Percentiles rank a stretch among this genome's conserved stretches.
phyloP scores from a whole-genome alignment of 495 filamentous ascomycete genomes.

The Aspergillus cristatus region DNA sequence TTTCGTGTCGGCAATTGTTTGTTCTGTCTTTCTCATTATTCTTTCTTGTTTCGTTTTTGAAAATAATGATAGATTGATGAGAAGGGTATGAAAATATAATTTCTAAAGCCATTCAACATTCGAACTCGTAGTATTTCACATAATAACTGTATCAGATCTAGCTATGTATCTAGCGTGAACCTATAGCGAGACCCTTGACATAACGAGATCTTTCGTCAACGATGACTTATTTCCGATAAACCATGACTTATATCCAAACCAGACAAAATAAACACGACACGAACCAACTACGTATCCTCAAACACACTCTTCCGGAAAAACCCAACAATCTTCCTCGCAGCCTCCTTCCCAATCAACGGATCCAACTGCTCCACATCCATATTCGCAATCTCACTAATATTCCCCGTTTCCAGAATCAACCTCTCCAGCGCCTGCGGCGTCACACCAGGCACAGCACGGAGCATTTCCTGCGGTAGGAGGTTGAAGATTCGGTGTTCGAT shows the following conservation, averaged over 20 bases:
- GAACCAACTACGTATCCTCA: constrained; percentile 27
- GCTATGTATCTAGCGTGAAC: too few relatives aligned
- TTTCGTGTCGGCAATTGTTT: constrained; percentile 25
- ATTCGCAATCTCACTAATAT: constrained; percentile 77
- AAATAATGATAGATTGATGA: constrained; percentile 35
- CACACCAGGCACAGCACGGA: constrained; percentile 78
- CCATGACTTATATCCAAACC: neutral
- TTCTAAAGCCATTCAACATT: constrained; percentile 9
- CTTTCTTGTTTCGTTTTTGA: constrained; percentile 27
- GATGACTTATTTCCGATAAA: too few relatives aligned
- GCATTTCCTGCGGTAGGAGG: constrained; percentile 74
- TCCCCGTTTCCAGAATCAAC: constrained; percentile 63
- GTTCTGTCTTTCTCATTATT: constrained; percentile 33
- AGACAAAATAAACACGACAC: constrained; percentile 12
- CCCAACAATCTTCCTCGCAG: constrained; percentile 61
- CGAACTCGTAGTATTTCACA: constrained; percentile 1
- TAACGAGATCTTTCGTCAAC: too few relatives aligned
- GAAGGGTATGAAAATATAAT: constrained; percentile 34
- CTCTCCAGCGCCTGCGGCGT: constrained; percentile 63
- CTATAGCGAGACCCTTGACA: too few relatives aligned
- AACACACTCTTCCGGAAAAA: constrained; percentile 85
- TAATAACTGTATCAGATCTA: too few relatives aligned
- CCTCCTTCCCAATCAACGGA: constrained; percentile 68
- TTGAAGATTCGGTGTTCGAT: constrained; percentile 49
- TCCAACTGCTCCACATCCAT: constrained; percentile 66